Conservation (phyloP, 2,329 filamentous ascomycete genomes). For the Ophiostoma quercus region DNA sequence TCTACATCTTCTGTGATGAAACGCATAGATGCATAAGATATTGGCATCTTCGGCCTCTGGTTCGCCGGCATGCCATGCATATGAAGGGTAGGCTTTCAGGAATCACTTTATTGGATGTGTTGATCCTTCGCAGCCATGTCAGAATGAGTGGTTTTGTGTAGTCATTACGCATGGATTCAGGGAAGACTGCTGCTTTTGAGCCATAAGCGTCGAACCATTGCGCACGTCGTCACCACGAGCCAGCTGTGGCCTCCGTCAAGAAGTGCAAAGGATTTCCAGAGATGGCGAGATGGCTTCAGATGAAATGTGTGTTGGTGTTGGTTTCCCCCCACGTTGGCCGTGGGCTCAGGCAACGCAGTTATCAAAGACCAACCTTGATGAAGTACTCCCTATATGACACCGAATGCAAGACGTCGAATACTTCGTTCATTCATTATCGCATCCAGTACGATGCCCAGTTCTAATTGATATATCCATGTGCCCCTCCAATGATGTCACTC, state of each 20-base stretch:
- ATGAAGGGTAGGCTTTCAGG: not conserved
- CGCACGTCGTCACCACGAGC: not conserved
- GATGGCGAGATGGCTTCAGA: not conserved
- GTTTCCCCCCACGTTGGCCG: too few species aligned
- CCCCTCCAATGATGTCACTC: constrained; percentile 4
- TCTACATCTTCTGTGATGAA: not conserved
- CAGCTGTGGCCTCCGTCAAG: not conserved
- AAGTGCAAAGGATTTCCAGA: not conserved
- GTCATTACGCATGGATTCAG: not conserved
- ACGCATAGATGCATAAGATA: not conserved
- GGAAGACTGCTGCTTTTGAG: not conserved
- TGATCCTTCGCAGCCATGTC: not conserved
- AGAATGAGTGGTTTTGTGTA: not conserved
- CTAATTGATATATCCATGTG: not conserved
- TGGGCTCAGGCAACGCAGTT: not conserved
- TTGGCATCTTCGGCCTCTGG: not conserved
- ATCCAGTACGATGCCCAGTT: not conserved
- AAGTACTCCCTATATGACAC: not conserved
- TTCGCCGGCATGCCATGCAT: not conserved
- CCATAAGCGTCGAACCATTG: not conserved
- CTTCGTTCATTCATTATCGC: not conserved
- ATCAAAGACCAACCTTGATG: not conserved
- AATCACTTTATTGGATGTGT: not conserved
- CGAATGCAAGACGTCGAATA: not conserved
- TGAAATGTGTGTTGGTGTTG: too few species aligned